Conservation (phyloP, 176 grass and related monocot genomes). For the Raddia guianensis region DNA sequence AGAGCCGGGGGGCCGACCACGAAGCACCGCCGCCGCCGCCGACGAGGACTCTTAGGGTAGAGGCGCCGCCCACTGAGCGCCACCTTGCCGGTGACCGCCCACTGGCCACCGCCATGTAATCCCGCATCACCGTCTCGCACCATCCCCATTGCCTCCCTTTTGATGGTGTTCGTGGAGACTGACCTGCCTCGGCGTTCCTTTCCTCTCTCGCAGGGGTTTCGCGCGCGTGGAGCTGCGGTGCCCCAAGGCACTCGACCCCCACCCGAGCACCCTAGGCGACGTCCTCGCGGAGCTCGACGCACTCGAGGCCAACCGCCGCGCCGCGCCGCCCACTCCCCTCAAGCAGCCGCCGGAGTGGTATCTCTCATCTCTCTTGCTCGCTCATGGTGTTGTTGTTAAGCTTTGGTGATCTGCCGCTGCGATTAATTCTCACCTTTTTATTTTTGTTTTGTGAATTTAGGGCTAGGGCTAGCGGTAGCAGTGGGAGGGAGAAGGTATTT, state of each 20-base stretch:
- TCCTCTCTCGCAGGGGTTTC: constrained; percentile 33
- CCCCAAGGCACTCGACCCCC: constrained; percentile 45
- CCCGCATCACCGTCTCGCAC: background rate
- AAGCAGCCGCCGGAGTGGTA: constrained; percentile 50
- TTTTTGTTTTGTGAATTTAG: constrained; percentile 32
- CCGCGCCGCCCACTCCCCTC: constrained; percentile 15
- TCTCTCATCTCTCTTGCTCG: background rate
- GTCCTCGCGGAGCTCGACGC: constrained; percentile 45
- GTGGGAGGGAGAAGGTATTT: constrained; percentile 42
- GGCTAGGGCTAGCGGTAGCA: constrained; percentile 12
- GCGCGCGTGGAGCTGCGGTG: constrained; percentile 49
- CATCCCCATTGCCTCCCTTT: background rate
- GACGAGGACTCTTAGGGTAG: background rate
- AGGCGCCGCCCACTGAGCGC: background rate
- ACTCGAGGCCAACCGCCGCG: constrained; percentile 27
- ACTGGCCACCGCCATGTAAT: constrained; percentile 27
- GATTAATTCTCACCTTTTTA: background rate
- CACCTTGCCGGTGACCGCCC: background rate
- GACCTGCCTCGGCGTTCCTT: background rate
- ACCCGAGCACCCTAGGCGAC: constrained; percentile 42
- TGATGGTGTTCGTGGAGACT: background rate
- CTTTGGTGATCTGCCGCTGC: background rate
- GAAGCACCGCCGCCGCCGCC: background rate
- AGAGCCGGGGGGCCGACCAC: background rate
- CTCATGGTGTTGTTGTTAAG: no score